Conservation (phyloP, 345 rosid genomes). For the Eucalyptus pauciflora region DNA sequence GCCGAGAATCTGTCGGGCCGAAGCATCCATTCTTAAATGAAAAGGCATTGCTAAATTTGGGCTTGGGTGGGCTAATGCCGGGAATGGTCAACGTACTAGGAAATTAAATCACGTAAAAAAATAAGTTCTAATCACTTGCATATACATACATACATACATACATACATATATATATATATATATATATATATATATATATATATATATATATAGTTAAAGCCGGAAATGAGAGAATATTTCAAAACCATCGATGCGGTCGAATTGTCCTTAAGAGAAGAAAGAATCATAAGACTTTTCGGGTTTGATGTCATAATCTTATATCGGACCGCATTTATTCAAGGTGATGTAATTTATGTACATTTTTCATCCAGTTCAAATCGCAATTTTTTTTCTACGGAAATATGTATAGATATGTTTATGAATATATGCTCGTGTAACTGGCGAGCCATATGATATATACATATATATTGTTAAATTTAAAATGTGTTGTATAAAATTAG, state of each 20-base stretch:
- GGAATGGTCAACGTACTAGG: neutral
- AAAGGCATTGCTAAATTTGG: neutral
- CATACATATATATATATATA: too few relatives aligned
- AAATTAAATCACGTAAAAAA: neutral
- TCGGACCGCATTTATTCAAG: neutral
- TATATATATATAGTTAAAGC: neutral
- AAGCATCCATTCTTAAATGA: neutral
- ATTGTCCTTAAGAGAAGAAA: neutral
- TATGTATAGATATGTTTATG: neutral
- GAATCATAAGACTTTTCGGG: neutral
- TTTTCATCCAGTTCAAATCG: neutral
- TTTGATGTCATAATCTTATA: neutral
- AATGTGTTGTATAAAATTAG: neutral
- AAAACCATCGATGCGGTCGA: neutral
- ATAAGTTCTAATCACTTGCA: neutral
- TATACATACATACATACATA: neutral
- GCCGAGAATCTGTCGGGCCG: neutral
- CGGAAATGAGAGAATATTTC: neutral
- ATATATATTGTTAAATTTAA: neutral
- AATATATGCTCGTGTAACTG: neutral
- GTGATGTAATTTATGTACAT: neutral
- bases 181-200: neutral
- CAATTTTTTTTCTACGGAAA: neutral
- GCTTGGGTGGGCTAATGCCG: neutral
- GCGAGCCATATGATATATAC: neutral